Base-by-base conservation (phyloP, 345 rosid species). In the Alliaria petiolata region DNA sequence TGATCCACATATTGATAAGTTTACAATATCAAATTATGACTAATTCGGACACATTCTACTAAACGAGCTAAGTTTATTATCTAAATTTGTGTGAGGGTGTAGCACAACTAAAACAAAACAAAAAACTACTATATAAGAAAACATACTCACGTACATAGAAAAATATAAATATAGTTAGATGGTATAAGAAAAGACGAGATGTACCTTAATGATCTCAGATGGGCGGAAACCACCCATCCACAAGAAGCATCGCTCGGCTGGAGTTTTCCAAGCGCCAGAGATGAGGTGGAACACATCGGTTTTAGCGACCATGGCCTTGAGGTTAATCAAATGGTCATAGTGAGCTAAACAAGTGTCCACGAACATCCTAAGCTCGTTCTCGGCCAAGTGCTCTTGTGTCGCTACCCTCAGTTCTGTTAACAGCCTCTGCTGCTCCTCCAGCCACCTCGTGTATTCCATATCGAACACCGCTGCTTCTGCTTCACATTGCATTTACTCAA, bases 201-300 rank as follows among this genome's bases (percentile, higher is more conserved):
- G 44, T 81, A 92, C 99, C 98, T 87, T 95, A 81, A 95, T 86
- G 84, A 95, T 86, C 71, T 92, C 97, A 16, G 98, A 95, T 9
- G 99, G 99, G 7, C 97, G 93, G 67, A 88, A 95, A 36, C 89
- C 99, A 2, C 98, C 99, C 83, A 95, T 71, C 99, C 99, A 95
- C 91, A 90, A 75, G 86, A 90, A 95, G 80, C 98, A 95, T n/a
- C 99, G 84, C 64, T 95, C 99, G 4, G 97, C 97, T 4, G 98
- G 99, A 62, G 99, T 81, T 85, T 85, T 92, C 99, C 99, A 95
- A 78, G 83, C 82, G 50, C 99, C 99, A 44, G 99, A 92, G 7
- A 89, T 83, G 25, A 95, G 87, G 65, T 95, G 98, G 69, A 95
- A 95, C 30, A 92, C 97, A 69, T 95, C 99, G 10, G 91, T 71